These are phyloP conservation scores for Zygoascus tannicola DNA, from an alignment of 805 yeast genomes.

Conservation along the genomic window DNA sequence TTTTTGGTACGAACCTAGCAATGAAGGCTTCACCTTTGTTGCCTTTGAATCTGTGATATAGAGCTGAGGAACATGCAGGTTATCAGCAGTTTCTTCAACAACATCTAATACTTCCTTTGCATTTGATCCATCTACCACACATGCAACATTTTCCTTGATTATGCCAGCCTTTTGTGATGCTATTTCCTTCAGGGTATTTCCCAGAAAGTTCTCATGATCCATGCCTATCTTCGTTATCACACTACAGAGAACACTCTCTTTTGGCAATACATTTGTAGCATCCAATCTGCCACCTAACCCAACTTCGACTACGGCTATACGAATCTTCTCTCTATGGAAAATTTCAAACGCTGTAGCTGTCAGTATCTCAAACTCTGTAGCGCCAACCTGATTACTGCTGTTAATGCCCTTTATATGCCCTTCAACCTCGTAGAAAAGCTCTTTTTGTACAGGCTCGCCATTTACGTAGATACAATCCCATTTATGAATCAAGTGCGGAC, in stretches of 20 bases:
- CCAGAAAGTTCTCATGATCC: conserved; percentile 76
- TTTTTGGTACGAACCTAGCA: conserved; percentile 65
- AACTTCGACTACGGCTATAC: conserved; percentile 81
- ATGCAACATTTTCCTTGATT: conserved; percentile 49
- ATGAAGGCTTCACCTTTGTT: conserved; percentile 35
- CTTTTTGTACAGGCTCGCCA: conserved; percentile 42
- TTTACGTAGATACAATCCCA: conserved; percentile 70
- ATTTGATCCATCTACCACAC: conserved; percentile 68
- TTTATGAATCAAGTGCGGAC: conserved; percentile 71
- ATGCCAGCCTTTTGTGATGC: conserved; percentile 85
- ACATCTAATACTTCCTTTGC: conserved; percentile 37
- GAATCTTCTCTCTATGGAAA: conserved; percentile 50
- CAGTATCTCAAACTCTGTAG: conserved; percentile 81
- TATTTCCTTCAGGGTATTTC: conserved; percentile 52
- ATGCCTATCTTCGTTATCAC: conserved; percentile 79
- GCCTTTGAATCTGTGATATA: conserved; percentile 4
- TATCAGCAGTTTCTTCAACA: conserved; percentile 26
- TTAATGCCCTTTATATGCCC: conserved; percentile 36
- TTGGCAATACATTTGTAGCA: conserved; percentile 63
- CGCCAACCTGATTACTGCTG: conserved; percentile 38
- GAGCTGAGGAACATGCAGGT: neutral
- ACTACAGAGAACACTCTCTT: conserved; percentile 43
- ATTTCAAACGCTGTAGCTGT: conserved; percentile 80
- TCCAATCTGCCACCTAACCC: conserved; percentile 89
- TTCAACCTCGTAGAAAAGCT: conserved; percentile 39